Conservation (phyloP, 1,139 yeast species). For the Yamadazyma diddensiae region DNA sequence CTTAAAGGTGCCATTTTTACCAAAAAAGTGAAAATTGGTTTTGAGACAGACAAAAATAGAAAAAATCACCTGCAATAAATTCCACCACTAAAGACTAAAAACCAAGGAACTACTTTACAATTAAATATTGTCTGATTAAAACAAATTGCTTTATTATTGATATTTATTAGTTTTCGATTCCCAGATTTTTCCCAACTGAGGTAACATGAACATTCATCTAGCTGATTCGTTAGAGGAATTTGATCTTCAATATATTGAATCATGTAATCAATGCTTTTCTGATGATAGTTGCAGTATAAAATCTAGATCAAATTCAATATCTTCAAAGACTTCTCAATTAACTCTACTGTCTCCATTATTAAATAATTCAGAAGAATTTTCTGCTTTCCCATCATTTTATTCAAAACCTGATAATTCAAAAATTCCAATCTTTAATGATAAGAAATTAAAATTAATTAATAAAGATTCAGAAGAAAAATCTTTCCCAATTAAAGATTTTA, state of each 20-base stretch:
- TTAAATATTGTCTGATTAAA: no score
- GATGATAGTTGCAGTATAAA: constrained; percentile 5
- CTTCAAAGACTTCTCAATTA: constrained; percentile 10
- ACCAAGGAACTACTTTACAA: no score
- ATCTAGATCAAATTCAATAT: constrained; percentile 9
- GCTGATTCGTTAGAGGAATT: constrained; percentile 19
- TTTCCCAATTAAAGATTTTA: constrained; percentile 7
- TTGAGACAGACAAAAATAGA: constrained; percentile 1
- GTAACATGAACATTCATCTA: constrained; percentile 18
- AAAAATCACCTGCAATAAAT: neutral
- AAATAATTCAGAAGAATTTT: constrained; percentile 12
- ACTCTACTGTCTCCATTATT: constrained; percentile 17
- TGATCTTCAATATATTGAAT: constrained; percentile 18
- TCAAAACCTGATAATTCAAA: constrained; percentile 3
- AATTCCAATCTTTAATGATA: constrained; percentile 14
- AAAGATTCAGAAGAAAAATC: constrained; percentile 1
- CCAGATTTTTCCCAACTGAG: no score
- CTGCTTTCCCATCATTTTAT: constrained; percentile 1
- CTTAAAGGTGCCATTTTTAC: neutral
- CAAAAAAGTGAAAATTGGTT: neutral
- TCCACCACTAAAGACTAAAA: neutral
- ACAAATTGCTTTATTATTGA: no score
- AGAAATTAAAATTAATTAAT: constrained; percentile 5
- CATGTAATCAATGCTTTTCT: constrained; percentile 17
- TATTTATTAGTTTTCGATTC: no score